Conservation (phyloP, 2,329 filamentous ascomycete species). For the Fusarium torreyae region DNA sequence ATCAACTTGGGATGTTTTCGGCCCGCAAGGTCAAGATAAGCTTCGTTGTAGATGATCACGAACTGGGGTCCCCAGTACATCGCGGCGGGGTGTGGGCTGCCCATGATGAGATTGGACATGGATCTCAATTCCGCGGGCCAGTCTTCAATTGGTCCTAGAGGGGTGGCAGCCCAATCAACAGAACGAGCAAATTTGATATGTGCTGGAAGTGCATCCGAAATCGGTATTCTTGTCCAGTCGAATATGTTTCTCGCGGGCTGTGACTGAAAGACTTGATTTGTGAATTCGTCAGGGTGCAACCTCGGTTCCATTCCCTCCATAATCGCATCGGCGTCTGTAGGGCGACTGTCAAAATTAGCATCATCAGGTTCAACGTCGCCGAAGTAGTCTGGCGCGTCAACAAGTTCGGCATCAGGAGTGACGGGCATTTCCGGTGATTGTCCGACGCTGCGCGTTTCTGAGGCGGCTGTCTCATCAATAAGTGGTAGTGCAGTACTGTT, state of each 20-base stretch:
- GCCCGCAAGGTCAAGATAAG: slow-evolving; percentile 79
- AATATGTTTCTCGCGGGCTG: slow-evolving; percentile 69
- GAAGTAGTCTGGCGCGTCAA: slow-evolving; percentile 61
- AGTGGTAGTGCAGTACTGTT: slow-evolving; percentile 59
- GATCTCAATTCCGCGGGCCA: slow-evolving; percentile 81
- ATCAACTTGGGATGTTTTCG: slow-evolving; percentile 83
- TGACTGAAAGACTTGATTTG: slow-evolving; percentile 58
- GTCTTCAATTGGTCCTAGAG: slow-evolving; percentile 80
- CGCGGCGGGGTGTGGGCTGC: slow-evolving; percentile 79
- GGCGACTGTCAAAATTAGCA: slow-evolving; percentile 20
- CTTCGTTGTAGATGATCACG: slow-evolving; percentile 80
- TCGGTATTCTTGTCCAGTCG: slow-evolving; percentile 84
- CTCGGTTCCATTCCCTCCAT: slow-evolving; percentile 48
- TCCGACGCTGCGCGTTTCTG: slow-evolving; percentile 55
- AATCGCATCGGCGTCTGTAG: slow-evolving; percentile 40
- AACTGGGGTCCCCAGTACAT: slow-evolving; percentile 85
- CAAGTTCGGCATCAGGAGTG: slow-evolving; percentile 53
- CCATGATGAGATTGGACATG: slow-evolving; percentile 88
- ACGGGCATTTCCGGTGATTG: slow-evolving; percentile 57
- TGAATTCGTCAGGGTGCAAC: slow-evolving; percentile 60
- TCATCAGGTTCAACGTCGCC: slow-evolving; percentile 51
- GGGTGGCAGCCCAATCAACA: slow-evolving; percentile 80
- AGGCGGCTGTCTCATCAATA: slow-evolving; percentile 53
- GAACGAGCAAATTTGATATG: slow-evolving; percentile 82
- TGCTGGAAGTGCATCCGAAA: slow-evolving; percentile 73